phyloP scores from a whole-genome alignment of 2,329 filamentous ascomycete genomes.

The Arthrobotrys conoides region DNA sequence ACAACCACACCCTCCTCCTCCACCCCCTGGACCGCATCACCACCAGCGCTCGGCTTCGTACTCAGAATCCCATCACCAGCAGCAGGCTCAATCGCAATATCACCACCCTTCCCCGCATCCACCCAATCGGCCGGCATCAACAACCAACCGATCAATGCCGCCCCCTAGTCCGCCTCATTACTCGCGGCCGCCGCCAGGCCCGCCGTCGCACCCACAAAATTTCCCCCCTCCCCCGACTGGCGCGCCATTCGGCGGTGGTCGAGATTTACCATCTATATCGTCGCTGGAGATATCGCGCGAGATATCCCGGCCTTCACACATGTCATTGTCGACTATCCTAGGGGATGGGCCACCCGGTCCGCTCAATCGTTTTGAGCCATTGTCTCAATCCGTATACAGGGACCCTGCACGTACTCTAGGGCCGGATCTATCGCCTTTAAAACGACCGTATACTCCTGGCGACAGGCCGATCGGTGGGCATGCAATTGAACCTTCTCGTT shows the following conservation, averaged over 20 bases:
- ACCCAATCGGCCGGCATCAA: slow-evolving; percentile 40
- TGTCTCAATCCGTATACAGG: slow-evolving; percentile 50
- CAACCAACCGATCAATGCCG: slow-evolving; percentile 49
- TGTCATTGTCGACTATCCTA: slow-evolving; percentile 58
- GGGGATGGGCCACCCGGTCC: slow-evolving; percentile 53
- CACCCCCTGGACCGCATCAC: slow-evolving; percentile 45
- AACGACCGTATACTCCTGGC: slow-evolving; percentile 56
- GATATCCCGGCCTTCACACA: slow-evolving; percentile 44
- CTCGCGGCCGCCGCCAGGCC: slow-evolving; percentile 44
- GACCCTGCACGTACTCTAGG: slow-evolving; percentile 46
- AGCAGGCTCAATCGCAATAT: slow-evolving; percentile 28
- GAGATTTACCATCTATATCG: slow-evolving; percentile 55
- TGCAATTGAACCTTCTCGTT: slow-evolving; percentile 50
- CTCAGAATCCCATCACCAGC: slow-evolving; percentile 47
- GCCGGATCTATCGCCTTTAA: slow-evolving; percentile 54
- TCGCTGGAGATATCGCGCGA: slow-evolving; percentile 54
- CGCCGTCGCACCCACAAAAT: slow-evolving; percentile 38
- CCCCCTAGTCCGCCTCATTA: slow-evolving; percentile 59
- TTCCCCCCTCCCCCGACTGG: slow-evolving; percentile 45
- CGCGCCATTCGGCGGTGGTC: slow-evolving; percentile 45
- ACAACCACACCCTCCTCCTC: slow-evolving; percentile 27
- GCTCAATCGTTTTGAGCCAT: slow-evolving; percentile 41
- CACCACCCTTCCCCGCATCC: slow-evolving; percentile 51
- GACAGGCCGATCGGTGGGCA: slow-evolving; percentile 54
- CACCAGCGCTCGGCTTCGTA: slow-evolving; percentile 56